These are phyloP conservation scores for Candida manassasensis DNA, from an alignment of 805 yeast genomes.

Conservation along the genomic window DNA sequence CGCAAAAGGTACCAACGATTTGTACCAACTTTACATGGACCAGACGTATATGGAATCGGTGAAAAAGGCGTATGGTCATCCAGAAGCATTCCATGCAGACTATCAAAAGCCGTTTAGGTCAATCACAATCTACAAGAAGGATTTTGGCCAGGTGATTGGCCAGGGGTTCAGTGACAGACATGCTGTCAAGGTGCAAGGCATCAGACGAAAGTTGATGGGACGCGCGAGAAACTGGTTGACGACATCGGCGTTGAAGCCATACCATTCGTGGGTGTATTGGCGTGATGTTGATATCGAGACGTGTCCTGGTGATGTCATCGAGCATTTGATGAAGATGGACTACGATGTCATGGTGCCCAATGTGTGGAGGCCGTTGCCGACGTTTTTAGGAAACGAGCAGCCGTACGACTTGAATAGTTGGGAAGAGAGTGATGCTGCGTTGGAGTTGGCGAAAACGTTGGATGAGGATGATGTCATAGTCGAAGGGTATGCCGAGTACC, in stretches of 20 bases:
- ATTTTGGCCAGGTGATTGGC: conserved; percentile 80
- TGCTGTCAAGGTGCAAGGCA: conserved; percentile 81
- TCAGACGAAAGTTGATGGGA: conserved; percentile 79
- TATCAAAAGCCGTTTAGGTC: conserved; percentile 70
- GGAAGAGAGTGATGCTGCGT: conserved; percentile 81
- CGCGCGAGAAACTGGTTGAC: conserved; percentile 83
- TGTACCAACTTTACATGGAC: conserved; percentile 70
- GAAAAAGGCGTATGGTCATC: conserved; percentile 55
- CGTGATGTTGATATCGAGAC: conserved; percentile 82
- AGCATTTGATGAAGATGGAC: conserved; percentile 63
- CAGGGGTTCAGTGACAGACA: conserved; percentile 83
- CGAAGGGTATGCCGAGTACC: conserved; percentile 83
- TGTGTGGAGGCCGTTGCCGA: conserved; percentile 97
- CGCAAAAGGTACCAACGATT: conserved; percentile 52
- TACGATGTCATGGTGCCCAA: conserved; percentile 79
- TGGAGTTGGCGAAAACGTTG: conserved; percentile 57
- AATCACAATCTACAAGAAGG: conserved; percentile 74
- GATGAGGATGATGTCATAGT: conserved; percentile 83
- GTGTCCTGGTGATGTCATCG: conserved; percentile 73
- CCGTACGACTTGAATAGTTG: conserved; percentile 96
- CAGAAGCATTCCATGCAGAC: conserved; percentile 50
- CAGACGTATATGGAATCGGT: conserved; percentile 53
- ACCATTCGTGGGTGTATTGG: conserved; percentile 91
- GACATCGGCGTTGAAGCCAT: conserved; percentile 68
- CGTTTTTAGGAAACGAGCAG: conserved; percentile 84